Evolutionary conservation across 2,329 filamentous ascomycete genomes (phyloP).

Genomic region (Coniochaeta hoffmannii): DNA sequence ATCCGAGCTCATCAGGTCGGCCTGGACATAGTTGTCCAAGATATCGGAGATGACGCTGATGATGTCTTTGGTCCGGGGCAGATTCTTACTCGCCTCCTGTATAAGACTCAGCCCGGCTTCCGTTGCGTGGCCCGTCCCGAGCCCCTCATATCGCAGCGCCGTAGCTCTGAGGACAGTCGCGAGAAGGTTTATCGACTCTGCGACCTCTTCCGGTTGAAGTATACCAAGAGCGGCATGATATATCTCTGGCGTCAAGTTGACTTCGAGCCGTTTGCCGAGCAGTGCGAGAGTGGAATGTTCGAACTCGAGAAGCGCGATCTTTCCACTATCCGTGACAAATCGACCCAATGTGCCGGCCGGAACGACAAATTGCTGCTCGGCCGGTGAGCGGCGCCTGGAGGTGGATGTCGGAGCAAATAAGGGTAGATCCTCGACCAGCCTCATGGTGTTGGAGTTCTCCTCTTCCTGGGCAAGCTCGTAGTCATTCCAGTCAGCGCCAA

Average conservation of each 20-base stretch:
- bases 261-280: constrained; percentile 68
- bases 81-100: constrained; percentile 49
- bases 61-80: constrained; percentile 60
- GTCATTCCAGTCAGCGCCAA: constrained; percentile 64
- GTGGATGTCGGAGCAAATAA: constrained; percentile 48
- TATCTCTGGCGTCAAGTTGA: constrained; percentile 51
- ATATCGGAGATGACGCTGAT: constrained; percentile 77
- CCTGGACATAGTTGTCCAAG: constrained; percentile 64
- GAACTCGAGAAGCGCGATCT: constrained; percentile 70
- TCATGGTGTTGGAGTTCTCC: constrained; percentile 73
- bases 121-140: constrained; percentile 11
- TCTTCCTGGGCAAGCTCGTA: constrained; percentile 80
- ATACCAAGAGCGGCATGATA: constrained; percentile 44
- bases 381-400: constrained; percentile 35
- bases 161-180: constrained; percentile 58
- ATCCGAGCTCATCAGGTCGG: constrained; percentile 48
- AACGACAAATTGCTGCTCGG: constrained; percentile 50
- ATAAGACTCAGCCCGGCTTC: constrained; percentile 40
- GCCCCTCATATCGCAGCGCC: constrained; percentile 26
- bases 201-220: constrained; percentile 53
- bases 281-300: constrained; percentile 74
- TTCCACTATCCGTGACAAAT: constrained; percentile 71
- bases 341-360: constrained; percentile 59
- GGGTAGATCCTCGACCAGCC: constrained; percentile 55
- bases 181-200: constrained; percentile 68